These are phyloP conservation scores for Wallacemonas collosoma DNA, from an alignment of 208 protist genomes.

Conservation along the genomic window DNA sequence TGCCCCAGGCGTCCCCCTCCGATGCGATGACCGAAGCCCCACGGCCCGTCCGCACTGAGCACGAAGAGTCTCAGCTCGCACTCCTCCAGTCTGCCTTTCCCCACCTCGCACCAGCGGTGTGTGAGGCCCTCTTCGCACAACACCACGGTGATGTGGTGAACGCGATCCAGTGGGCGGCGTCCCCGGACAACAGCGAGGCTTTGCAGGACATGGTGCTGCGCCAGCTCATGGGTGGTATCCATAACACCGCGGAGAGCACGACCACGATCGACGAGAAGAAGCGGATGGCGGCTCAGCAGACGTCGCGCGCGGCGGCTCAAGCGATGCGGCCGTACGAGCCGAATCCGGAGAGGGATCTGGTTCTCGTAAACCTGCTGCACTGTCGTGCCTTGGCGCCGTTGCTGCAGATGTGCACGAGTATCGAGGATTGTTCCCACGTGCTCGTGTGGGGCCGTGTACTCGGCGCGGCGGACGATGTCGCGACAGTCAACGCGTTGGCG, in stretches of 20 bases:
- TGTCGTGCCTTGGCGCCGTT: constrained; percentile 40
- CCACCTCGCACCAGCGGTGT: constrained; percentile 31
- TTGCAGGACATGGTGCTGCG: constrained; percentile 15
- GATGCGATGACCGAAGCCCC: too few species aligned
- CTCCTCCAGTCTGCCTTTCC: constrained; percentile 40
- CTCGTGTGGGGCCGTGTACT: constrained; percentile 67
- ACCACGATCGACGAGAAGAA: constrained; percentile 16
- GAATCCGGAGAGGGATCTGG: constrained; percentile 27
- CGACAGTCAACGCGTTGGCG: background rate
- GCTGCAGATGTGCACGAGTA: constrained; percentile 49
- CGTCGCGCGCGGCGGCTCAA: background rate
- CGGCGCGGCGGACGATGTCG: background rate
- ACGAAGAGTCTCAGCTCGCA: constrained; percentile 33
- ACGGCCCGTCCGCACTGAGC: background rate
- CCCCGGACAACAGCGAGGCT: constrained; percentile 20
- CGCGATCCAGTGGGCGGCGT: constrained; percentile 28
- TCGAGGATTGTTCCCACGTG: constrained; percentile 91
- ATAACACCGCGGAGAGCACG: background rate
- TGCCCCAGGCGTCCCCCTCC: background rate
- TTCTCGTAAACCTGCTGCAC: constrained; percentile 50
- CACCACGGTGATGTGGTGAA: constrained; percentile 21
- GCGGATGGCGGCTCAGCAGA: constrained; percentile 6
- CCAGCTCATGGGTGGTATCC: background rate
- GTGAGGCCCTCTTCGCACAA: constrained; percentile 26
- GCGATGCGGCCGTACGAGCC: constrained; percentile 8